These are phyloP conservation scores for Camelina sativa DNA, from an alignment of 345 rosid genomes.

Conservation along the genomic window DNA sequence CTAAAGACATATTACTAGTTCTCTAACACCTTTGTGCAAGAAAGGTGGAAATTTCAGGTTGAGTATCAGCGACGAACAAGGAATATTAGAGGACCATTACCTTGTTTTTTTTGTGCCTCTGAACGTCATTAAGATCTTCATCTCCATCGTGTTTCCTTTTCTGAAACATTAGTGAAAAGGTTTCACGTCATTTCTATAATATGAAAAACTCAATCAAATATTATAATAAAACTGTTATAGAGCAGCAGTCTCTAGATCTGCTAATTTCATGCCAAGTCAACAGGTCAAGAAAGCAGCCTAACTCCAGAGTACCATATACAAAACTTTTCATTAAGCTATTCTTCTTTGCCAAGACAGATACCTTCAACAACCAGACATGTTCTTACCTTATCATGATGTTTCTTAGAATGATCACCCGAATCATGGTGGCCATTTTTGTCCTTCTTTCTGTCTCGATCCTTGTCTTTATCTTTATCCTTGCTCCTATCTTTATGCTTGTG, in stretches of 20 bases:
- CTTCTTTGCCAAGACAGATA: slow-evolving; percentile 16
- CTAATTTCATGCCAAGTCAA: slow-evolving; percentile 16
- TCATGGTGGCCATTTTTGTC: slow-evolving; percentile 83
- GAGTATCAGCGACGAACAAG: neutral
- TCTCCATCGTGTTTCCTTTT: slow-evolving; percentile 97
- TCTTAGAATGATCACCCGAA: slow-evolving; percentile 79
- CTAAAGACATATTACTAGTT: neutral
- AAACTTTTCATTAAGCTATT: neutral
- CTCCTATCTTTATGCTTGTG: slow-evolving; percentile 84
- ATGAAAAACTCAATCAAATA: slow-evolving; percentile 16
- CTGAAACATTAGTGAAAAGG: slow-evolving; percentile 53
- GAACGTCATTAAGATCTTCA: slow-evolving; percentile 82
- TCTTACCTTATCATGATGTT: slow-evolving; percentile 87
- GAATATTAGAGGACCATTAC: slow-evolving; percentile 48
- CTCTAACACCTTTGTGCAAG: slow-evolving; percentile 8
- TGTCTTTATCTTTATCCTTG: slow-evolving; percentile 84
- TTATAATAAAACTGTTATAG: slow-evolving; percentile 3
- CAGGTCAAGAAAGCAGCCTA: slow-evolving; percentile 4
- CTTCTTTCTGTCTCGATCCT: slow-evolving; percentile 76
- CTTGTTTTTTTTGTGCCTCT: slow-evolving; percentile 93
- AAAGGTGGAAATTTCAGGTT: slow-evolving; percentile 10
- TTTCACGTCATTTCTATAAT: slow-evolving; percentile 22
- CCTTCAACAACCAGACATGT: slow-evolving; percentile 30
- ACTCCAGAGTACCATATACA: slow-evolving; percentile 18
- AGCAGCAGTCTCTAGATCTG: slow-evolving; percentile 28